These are phyloP conservation scores for Lachnellula hyalina DNA, from an alignment of 2,329 filamentous ascomycete species.

Conservation along the genomic window DNA sequence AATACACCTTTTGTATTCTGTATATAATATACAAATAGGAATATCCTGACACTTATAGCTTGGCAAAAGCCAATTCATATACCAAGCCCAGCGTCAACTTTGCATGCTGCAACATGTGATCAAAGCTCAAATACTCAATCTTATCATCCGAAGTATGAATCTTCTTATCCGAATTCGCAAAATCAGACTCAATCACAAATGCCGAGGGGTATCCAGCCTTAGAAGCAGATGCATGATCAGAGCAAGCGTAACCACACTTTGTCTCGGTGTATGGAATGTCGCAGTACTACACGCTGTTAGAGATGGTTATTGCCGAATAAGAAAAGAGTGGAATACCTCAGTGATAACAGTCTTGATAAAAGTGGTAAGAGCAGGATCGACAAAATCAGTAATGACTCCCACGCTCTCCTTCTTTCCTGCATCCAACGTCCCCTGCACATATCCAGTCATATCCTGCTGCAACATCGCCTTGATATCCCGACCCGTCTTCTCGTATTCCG, in stretches of 20 bases:
- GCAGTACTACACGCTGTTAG: constrained; percentile 59
- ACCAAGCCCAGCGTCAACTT: constrained; percentile 77
- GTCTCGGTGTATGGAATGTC: constrained; percentile 81
- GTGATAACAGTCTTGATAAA: constrained; percentile 90
- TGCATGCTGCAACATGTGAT: constrained; percentile 90
- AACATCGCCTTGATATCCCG: constrained; percentile 91
- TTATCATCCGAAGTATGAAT: constrained; percentile 67
- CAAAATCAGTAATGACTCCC: constrained; percentile 88
- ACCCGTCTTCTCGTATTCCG: constrained; percentile 65
- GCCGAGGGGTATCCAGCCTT: constrained; percentile 71
- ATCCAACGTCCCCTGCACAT: constrained; percentile 74
- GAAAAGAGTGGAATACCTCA: constrained; percentile 38
- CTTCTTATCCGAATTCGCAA: constrained; percentile 59
- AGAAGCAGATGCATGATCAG: constrained; percentile 67
- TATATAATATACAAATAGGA: not conserved
- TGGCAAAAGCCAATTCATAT: constrained; percentile 76
- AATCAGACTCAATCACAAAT: constrained; percentile 71
- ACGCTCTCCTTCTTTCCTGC: constrained; percentile 79
- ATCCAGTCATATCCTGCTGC: constrained; percentile 97
- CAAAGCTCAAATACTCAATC: constrained; percentile 70
- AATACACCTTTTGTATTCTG: not conserved
- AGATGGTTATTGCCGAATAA: not conserved
- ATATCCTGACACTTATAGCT: constrained; percentile 30
- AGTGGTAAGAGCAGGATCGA: constrained; percentile 72
- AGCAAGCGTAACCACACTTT: constrained; percentile 83